A percentile compares a stretch with the other conserved stretches of the same genome.
These are phyloP conservation scores for Neofusicoccum ribis DNA, from an alignment of 2,329 filamentous ascomycete species.

Conservation along the genomic window DNA sequence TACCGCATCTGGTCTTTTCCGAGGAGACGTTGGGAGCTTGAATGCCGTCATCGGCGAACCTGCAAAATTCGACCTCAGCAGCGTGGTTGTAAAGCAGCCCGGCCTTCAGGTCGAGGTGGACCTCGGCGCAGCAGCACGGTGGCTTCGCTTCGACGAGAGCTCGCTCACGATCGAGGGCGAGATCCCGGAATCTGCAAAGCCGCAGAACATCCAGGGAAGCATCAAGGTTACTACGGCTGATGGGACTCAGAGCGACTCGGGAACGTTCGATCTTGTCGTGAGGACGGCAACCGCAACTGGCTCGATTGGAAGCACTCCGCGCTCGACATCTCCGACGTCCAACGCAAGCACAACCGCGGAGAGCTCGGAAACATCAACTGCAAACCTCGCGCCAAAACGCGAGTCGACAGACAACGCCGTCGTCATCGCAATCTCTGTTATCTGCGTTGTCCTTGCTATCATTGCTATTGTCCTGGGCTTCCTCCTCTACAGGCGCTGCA, in stretches of 20 bases:
- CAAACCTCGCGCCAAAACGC: not conserved
- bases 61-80: conserved; percentile 39
- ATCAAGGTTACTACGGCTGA: conserved; percentile 42
- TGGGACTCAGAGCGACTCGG: conserved; percentile 36
- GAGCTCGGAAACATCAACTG: conserved; percentile 21
- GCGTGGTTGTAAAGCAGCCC: conserved; percentile 29
- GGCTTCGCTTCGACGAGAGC: conserved; percentile 52
- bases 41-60: conserved; percentile 50
- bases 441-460: conserved; percentile 31
- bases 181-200: conserved; percentile 44
- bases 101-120: conserved; percentile 40
- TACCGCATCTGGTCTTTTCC: conserved; percentile 45
- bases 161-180: conserved; percentile 50
- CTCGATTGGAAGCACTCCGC: conserved; percentile 20
- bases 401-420: not conserved
- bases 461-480: conserved; percentile 24
- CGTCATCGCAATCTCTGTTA: conserved; percentile 24
- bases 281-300: not conserved
- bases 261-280: conserved; percentile 44
- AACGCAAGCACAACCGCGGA: conserved; percentile 28
- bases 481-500: conserved; percentile 28
- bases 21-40: conserved; percentile 44
- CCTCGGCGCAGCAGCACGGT: conserved; percentile 44
- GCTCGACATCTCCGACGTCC: conserved; percentile 23
- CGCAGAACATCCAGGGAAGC: conserved; percentile 43